Base-by-base conservation (phyloP, 2,329 filamentous ascomycete species). In the Verticillium dahliae region DNA sequence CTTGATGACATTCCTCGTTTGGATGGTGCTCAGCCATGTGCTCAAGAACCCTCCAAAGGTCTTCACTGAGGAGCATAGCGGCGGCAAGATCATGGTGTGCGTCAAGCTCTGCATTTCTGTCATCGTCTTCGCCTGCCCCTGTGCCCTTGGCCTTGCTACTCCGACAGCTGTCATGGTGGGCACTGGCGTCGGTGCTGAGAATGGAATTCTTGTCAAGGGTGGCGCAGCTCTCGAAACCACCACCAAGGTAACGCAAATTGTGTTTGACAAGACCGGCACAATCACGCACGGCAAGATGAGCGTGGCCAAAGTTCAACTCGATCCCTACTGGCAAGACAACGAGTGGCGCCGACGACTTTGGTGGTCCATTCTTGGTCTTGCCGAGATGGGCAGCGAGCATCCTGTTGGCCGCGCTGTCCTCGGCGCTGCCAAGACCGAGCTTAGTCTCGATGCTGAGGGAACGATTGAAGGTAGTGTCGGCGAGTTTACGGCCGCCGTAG, bases 81-180 rank as follows among this genome's bases (percentile, higher is more conserved):
- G 95, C 64, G 95, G 95, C 61, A 94, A 91, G 72, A 80, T 97
- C 65, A 97, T 99, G 91, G 91, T 98, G 2, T 99, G 95, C 72
- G 81, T 98, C 65, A 96, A 98, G 79, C 87, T 99, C 15, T 98
- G 95, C 76, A 99, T 99, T 68, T 96, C 95, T 0, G 95, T 99
- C 67, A 96, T 99, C 71, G 95, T 98, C 22, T 97, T 99, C 74
- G 95, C 95, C 4, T 99, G 95, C 71, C 95, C 95, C 18, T 99
- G 95, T 72, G 95, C 95, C 1, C 85, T 99, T n/a, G 95, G 95
- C 61, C 83, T 99, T 18, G 93, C 92, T 31, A 98, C 95, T 1
- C 95, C 95, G 2, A 99, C 95, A 0, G 95, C 95, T 2, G 93
- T 99, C 72, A 98, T 99, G 95, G 95, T 99, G 35, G 95, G 95